phyloP scores from a whole-genome alignment of 352 stramenopile genomes.

The Phytophthora hybrid region DNA sequence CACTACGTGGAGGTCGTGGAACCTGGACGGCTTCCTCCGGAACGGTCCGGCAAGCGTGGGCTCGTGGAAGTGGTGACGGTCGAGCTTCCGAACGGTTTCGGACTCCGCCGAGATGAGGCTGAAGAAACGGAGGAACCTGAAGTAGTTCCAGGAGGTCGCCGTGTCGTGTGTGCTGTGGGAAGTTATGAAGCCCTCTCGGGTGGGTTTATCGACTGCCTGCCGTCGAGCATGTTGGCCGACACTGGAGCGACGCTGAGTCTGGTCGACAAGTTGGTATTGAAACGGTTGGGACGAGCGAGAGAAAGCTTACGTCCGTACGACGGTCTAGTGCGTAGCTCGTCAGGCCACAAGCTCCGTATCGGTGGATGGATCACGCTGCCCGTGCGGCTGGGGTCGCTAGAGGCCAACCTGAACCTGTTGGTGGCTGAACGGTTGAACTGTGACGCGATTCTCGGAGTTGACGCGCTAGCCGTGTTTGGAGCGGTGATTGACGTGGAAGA shows the following conservation, averaged over 20 bases:
- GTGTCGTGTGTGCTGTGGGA: background rate
- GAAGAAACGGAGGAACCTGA: background rate
- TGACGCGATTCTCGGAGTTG: background rate
- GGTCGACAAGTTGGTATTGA: too few species aligned
- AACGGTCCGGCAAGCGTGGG: background rate
- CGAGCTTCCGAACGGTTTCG: background rate
- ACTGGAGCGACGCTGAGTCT: constrained; percentile 1
- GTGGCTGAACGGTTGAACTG: background rate
- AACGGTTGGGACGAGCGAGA: too few species aligned
- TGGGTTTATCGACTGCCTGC: background rate
- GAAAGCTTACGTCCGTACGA: too few species aligned
- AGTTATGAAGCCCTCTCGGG: background rate
- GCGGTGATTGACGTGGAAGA: constrained; percentile 3
- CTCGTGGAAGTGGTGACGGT: background rate
- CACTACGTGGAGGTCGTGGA: background rate
- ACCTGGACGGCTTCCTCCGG: background rate
- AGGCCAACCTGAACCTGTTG: background rate
- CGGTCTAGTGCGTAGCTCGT: too few species aligned
- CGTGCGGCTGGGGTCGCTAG: background rate
- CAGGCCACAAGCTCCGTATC: too few species aligned
- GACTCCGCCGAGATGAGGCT: background rate
- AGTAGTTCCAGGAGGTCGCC: background rate
- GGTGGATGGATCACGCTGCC: background rate
- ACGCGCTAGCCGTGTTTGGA: background rate
- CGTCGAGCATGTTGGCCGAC: background rate